Conservation (phyloP, 2,329 filamentous ascomycete genomes). For the Orbilia blumenaviensis region DNA sequence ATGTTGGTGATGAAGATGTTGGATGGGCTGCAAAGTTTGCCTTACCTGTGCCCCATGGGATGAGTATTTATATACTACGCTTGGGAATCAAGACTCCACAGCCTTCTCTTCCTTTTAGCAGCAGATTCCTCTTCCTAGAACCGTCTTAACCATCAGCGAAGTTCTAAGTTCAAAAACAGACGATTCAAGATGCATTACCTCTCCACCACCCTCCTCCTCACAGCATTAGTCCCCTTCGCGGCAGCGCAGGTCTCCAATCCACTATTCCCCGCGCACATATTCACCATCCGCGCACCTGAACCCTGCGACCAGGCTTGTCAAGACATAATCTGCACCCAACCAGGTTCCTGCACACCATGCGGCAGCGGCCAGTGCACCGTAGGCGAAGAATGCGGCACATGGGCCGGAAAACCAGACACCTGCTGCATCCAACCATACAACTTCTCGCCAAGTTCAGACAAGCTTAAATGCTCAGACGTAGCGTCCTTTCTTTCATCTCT, state of each 20-base stretch:
- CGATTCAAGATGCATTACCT: neutral
- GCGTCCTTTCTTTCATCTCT: neutral
- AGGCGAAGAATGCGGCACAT: conserved; percentile 42
- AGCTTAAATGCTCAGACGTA: conserved; percentile 23
- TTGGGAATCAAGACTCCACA: too few species aligned
- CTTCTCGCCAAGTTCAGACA: neutral
- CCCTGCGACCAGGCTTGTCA: conserved; percentile 17
- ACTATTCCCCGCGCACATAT: conserved; percentile 29
- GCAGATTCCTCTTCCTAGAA: neutral
- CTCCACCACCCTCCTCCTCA: neutral
- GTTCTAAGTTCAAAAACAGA: neutral
- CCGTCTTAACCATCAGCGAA: neutral
- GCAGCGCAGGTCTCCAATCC: neutral
- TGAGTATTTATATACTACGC: too few species aligned
- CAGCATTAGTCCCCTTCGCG: neutral
- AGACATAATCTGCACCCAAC: conserved; percentile 3
- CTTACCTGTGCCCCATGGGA: too few species aligned
- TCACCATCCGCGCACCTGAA: conserved; percentile 41
- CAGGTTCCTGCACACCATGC: conserved; percentile 21
- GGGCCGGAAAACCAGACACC: conserved; percentile 11
- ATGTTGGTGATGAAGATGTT: neutral
- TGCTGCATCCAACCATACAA: conserved; percentile 43
- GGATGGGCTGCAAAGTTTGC: too few species aligned
- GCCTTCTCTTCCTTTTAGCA: too few species aligned
- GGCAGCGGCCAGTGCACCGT: conserved; percentile 12